A percentile compares a stretch with the other conserved stretches of the same genome.
These are phyloP conservation scores for Rehmannia glutinosa DNA, from an alignment of 257 asterid species.

Conservation along the genomic window DNA sequence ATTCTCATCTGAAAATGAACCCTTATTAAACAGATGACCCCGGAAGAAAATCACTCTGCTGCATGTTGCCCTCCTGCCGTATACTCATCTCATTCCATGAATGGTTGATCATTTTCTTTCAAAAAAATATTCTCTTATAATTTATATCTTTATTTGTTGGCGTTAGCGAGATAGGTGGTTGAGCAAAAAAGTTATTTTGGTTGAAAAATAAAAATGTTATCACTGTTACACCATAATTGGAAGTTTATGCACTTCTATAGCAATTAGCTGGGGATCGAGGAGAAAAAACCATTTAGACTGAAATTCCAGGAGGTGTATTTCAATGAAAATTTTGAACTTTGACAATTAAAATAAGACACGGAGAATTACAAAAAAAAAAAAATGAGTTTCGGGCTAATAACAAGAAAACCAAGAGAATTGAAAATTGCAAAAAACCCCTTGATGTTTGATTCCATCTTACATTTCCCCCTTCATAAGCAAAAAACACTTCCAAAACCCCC, in stretches of 20 bases:
- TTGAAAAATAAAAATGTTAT: not conserved
- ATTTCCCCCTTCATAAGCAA: no score
- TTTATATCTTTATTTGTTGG: not conserved
- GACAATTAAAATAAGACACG: not conserved
- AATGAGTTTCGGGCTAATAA: no score
- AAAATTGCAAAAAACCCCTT: no score
- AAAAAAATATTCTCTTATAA: not conserved
- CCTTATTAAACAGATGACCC: no score
- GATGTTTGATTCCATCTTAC: no score
- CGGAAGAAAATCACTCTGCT: not conserved
- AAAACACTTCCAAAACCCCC: no score
- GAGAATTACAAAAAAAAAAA: no score
- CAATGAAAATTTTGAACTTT: not conserved
- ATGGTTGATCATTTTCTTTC: slow-evolving; percentile 1
- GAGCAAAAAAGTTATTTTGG: not conserved
- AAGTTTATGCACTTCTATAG: not conserved
- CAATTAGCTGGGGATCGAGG: not conserved
- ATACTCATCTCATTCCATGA: not conserved
- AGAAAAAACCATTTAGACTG: not conserved
- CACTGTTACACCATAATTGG: not conserved
- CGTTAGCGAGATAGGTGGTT: not conserved
- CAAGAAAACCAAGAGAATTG: no score
- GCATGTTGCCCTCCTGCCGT: not conserved
- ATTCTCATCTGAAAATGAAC: not conserved
- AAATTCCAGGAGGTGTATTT: not conserved